Base-by-base conservation (phyloP, 2,329 filamentous ascomycete species). In the Geosmithia putterillii region DNA sequence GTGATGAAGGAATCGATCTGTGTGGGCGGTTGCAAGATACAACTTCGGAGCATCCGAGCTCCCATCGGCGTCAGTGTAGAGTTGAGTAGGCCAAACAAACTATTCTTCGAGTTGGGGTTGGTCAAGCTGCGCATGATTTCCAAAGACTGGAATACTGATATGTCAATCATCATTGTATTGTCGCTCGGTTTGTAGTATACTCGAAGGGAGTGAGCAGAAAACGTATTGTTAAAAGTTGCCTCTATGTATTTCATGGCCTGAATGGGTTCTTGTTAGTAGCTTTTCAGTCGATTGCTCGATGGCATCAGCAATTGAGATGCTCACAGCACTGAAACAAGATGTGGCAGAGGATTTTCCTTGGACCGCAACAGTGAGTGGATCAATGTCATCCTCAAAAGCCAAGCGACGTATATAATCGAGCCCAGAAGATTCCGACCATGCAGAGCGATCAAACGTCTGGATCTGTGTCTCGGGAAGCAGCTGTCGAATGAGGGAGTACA, bases 81-180 rank as follows among this genome's bases (percentile, higher is more conserved):
- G 52, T 96, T 94, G 39, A 98, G 64, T 0, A 96, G 61, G 0
- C 89, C 89, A 48, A 89, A 90, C 0, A 98, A 66, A 49, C 83
- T 90, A 35, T 90, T 78, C 48, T 80, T 86, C 0, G 88, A 94
- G 50, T 83, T 88, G 1, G 79, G 55, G 51, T 83, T 80, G 12
- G 85, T 80, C 0, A 89, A 57, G 50, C 95, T 98, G 53, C 95
- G 87, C 21, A 96, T 83, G 6, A 98, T 71, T 58, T 98, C 92
- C 3, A 98, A 69, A 0, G 87, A 87, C 34, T 81, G 74, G 22
- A 95, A 86, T 0, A 89, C 94, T 1, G 86, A 83, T 2, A 92
- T 72, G 54, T 95, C 90, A 52, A 96, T 94, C 76, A 94, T 86
- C 89, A 96, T 95, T 1, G 87, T 86, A 20, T 90, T 85, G 56